Percentiles rank a stretch among this genome's conserved stretches.
Evolutionary conservation across 1,284 basidiomycete genomes (phyloP).

Genomic region (Schizophyllum commune): DNA sequence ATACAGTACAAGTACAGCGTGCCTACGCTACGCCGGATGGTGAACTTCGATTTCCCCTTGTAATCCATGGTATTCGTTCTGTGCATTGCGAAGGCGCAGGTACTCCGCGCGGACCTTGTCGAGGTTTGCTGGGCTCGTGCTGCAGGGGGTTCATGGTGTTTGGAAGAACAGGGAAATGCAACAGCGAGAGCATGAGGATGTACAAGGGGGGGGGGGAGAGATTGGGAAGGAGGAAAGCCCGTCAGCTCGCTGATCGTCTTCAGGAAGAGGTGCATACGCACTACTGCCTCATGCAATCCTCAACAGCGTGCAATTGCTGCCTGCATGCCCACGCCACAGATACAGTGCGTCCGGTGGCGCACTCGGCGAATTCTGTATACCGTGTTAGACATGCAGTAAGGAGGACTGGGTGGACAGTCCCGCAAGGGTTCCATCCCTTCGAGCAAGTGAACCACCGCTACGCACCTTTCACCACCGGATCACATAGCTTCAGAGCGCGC

Average conservation of each 20-base stretch:
- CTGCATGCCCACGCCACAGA: constrained; percentile 82
- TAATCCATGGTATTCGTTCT: constrained; percentile 14
- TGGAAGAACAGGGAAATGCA: constrained; percentile 3
- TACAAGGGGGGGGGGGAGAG: too few species aligned
- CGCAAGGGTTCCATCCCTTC: not conserved
- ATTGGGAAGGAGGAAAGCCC: not conserved
- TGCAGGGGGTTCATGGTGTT: constrained; percentile 19
- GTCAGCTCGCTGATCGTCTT: not conserved
- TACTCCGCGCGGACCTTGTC: constrained; percentile 65
- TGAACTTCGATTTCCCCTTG: constrained; percentile 12
- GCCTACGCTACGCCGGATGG: constrained; percentile 9
- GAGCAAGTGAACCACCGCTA: not conserved
- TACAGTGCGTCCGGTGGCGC: constrained; percentile 74
- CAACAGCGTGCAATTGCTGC: constrained; percentile 60
- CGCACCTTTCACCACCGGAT: constrained; percentile 67
- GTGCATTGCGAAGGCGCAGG: constrained; percentile 51
- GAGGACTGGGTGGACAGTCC: too few species aligned
- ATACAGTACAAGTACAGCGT: not conserved
- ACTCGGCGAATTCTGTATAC: constrained; percentile 71
- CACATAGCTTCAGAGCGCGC: constrained; percentile 73
- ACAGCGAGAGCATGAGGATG: not conserved
- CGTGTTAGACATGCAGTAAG: too few species aligned
- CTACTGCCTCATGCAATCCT: constrained; percentile 80
- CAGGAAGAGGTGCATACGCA: constrained; percentile 29
- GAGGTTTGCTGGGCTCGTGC: constrained; percentile 70